Evolutionary conservation across 805 yeast species (phyloP), one percentile per base, ranked within the genome.

Genomic region (Komagataella kurtzmanii): DNA sequence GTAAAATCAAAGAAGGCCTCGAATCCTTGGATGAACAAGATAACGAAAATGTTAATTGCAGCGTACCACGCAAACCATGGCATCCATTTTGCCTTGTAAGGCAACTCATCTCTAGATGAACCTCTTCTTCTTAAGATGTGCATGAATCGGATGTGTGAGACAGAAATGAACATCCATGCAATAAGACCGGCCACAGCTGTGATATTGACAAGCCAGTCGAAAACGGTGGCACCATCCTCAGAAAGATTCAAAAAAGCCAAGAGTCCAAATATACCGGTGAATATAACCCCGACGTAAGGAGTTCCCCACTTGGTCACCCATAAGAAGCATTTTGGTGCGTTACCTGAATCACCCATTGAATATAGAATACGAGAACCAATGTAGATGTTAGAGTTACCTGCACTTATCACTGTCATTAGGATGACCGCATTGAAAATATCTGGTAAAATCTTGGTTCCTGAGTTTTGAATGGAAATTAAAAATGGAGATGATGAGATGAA

Each of bases 111-210:
- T 61, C 95, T 70, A 23, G 82, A 70, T 52, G 85, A 81, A 50
- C 81, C 80, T 63, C 88, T 77, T 19, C 69, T 63, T 58, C 74
- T 77, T 58, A 87, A 68, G 36, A 83, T 81, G 44, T 70, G 64
- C 82, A 84, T 84, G 66, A 84, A 85, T 64, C 89, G 72, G 52
- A 84, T 66, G 65, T 83, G 89, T 3, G 85, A 71, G 47, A 76
- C 65, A 36, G 81, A 73, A 55, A 83, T 82, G 61, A 79, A 75
- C 49, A 80, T 74, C 90, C 90, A 83, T 17, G 86, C 74, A 57
- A 83, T 80, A 57, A 84, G 73, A 54, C 90, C 90, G 12, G 89
- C 82, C 50, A 83, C 83, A 36, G 86, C 85, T 14, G 87, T 77
- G 57, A 85, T 82, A 63, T 83, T 83, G 57, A 83, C 66, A 54